Percentiles rank a stretch among this genome's conserved stretches.
phyloP scores from a whole-genome alignment of 2,329 filamentous ascomycete genomes.

The Lecanicillium sp. region DNA sequence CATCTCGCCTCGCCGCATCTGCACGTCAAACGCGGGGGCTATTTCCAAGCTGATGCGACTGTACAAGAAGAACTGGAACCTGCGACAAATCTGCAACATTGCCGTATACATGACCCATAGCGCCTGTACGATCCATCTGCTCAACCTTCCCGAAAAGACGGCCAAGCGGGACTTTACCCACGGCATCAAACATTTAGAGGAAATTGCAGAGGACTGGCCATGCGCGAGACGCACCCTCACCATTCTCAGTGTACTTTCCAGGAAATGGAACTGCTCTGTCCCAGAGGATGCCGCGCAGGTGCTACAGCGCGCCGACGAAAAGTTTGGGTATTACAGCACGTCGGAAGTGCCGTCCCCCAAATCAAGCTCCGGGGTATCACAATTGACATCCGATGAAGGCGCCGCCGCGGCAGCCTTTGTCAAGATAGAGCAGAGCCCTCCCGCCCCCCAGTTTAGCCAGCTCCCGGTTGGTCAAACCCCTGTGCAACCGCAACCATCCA shows the following conservation, averaged over 20 bases:
- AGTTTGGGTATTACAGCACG: conserved; percentile 65
- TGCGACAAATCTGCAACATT: conserved; percentile 93
- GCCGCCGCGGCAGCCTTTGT: conserved; percentile 7
- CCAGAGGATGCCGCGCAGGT: conserved; percentile 75
- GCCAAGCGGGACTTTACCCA: conserved; percentile 85
- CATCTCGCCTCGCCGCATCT: conserved; percentile 84
- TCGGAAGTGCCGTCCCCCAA: conserved; percentile 51
- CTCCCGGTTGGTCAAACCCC: neutral
- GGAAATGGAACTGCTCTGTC: conserved; percentile 84
- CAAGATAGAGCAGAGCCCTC: conserved; percentile 6
- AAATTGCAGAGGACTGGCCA: conserved; percentile 92
- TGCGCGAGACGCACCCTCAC: conserved; percentile 78
- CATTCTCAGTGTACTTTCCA: conserved; percentile 75
- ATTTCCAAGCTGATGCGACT: conserved; percentile 92
- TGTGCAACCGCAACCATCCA: neutral
- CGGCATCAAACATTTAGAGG: conserved; percentile 84
- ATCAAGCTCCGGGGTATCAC: conserved; percentile 24
- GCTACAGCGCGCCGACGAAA: conserved; percentile 69
- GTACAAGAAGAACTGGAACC: conserved; percentile 85
- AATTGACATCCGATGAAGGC: conserved; percentile 19
- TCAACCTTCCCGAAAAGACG: conserved; percentile 89
- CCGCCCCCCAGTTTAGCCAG: conserved; percentile 5
- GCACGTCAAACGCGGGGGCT: conserved; percentile 78
- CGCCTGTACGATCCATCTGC: conserved; percentile 86
- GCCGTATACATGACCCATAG: conserved; percentile 94